Evolutionary conservation across 73 alveolate genomes (phyloP).

Genomic region (Strombidium stylifer): DNA sequence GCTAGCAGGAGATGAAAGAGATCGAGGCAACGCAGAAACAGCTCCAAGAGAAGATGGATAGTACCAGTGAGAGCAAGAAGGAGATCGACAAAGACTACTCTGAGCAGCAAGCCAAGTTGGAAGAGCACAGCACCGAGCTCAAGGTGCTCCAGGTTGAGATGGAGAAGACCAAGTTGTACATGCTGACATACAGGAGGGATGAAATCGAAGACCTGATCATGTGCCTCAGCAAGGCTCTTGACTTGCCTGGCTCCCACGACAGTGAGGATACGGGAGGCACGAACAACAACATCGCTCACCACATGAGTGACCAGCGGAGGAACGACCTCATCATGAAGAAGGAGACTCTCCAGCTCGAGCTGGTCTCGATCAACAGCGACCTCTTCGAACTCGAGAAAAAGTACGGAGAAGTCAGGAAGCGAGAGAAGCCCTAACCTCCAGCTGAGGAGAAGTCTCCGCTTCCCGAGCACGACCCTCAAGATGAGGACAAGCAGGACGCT

Average conservation of each 20-base stretch:
- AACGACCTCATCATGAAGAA: conserved; percentile 3
- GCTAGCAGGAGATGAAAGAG: conserved; percentile 32
- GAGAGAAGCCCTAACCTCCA: not conserved
- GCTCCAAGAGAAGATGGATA: not conserved
- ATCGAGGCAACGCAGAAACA: not conserved
- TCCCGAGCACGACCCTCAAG: not conserved
- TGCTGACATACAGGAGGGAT: conserved; percentile 30
- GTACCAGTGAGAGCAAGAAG: not conserved
- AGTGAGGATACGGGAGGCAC: no score
- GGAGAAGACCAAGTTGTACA: conserved; percentile 14
- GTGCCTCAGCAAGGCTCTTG: not conserved
- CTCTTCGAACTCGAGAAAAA: conserved; percentile 39
- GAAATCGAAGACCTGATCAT: conserved; percentile 22
- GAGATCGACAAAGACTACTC: not conserved
- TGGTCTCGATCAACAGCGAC: conserved; percentile 11
- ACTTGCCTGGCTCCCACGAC: no score
- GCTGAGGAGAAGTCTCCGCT: not conserved
- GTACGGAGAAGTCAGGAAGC: conserved; percentile 20
- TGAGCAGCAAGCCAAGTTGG: conserved; percentile 11
- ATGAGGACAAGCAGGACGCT: not conserved
- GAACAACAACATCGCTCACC: no score
- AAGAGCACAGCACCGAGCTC: not conserved
- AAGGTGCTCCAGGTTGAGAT: not conserved
- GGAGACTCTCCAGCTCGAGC: conserved; percentile 11
- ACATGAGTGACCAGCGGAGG: not conserved